These are phyloP conservation scores for Waltergamsia citrina DNA, from an alignment of 2,329 filamentous ascomycete genomes.

Conservation along the genomic window DNA sequence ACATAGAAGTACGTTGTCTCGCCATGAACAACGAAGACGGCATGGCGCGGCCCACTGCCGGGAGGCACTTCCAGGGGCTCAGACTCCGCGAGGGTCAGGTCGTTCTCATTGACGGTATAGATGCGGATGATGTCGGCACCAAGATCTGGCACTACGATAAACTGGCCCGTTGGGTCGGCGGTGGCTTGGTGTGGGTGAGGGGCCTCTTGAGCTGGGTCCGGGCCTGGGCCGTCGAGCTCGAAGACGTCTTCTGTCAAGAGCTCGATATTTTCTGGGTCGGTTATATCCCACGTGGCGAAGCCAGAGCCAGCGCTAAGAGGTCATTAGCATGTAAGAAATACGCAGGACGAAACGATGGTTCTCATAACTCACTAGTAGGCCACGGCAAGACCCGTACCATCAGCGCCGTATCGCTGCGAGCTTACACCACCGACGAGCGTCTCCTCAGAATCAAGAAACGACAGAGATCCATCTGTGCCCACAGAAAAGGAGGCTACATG, in stretches of 20 bases:
- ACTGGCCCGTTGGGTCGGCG: conserved; percentile 55
- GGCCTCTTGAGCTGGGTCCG: conserved; percentile 36
- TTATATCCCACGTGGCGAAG: conserved; percentile 34
- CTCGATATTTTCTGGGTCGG: conserved; percentile 23
- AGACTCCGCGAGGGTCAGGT: conserved; percentile 27
- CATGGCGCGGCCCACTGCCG: conserved; percentile 57
- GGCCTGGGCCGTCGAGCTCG: conserved; percentile 24
- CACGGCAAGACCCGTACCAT: conserved; percentile 27
- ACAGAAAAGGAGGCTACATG: conserved; percentile 32
- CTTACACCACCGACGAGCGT: conserved; percentile 33
- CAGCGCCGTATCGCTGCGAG: conserved; percentile 30
- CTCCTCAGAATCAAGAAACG: conserved; percentile 20
- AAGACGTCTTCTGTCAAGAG: conserved; percentile 28
- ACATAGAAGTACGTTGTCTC: conserved; percentile 47
- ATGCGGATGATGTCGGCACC: conserved; percentile 52
- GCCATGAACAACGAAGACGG: conserved; percentile 40
- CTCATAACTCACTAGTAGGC: conserved; percentile 37
- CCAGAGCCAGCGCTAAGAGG: conserved; percentile 14
- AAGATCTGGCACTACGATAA: conserved; percentile 55
- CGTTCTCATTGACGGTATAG: conserved; percentile 37
- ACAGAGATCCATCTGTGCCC: conserved; percentile 26
- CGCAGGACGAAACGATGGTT: background rate
- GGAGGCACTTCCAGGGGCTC: conserved; percentile 29
- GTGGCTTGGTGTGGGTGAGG: conserved; percentile 57
- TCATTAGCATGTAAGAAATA: background rate